Percentiles rank a stretch among this genome's conserved stretches.
phyloP scores from a whole-genome alignment of 139 green algal species.

The Edaphochlamys debaryana region DNA sequence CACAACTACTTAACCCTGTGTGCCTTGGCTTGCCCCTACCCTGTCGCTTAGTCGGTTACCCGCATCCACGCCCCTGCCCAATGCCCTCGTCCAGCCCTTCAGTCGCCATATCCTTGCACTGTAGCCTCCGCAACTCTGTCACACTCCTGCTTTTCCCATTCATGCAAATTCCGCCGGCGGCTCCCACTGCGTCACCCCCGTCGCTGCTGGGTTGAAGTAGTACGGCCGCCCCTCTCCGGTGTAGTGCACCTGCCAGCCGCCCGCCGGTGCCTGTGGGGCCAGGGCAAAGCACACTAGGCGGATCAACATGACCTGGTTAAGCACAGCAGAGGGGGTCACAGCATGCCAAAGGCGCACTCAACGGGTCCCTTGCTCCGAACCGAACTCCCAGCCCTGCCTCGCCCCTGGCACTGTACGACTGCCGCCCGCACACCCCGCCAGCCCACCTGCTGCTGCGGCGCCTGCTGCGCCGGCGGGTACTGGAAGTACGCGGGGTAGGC shows the following conservation, averaged over 20 bases:
- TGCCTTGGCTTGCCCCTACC: too few species aligned
- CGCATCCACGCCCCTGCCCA: too few species aligned
- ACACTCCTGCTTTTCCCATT: too few species aligned
- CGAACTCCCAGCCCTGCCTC: background rate
- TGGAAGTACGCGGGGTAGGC: slow-evolving; percentile 68
- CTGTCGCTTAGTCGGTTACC: too few species aligned
- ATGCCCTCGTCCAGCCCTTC: slow-evolving; percentile 69
- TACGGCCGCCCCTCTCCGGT: slow-evolving; percentile 82
- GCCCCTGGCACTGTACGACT: background rate
- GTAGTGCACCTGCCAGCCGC: slow-evolving; percentile 82
- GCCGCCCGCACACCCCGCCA: background rate
- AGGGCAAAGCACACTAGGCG: too few species aligned
- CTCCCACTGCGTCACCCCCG: slow-evolving; percentile 83
- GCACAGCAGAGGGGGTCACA: too few species aligned
- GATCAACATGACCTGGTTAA: too few species aligned
- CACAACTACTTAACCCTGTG: too few species aligned
- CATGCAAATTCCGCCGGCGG: slow-evolving; percentile 45
- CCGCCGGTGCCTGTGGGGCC: background rate
- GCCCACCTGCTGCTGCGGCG: slow-evolving; percentile 12
- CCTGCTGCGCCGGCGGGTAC: slow-evolving; percentile 3
- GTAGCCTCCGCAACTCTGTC: too few species aligned
- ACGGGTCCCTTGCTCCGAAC: too few species aligned
- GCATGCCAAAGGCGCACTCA: too few species aligned
- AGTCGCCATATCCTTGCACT: too few species aligned
- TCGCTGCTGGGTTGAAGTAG: slow-evolving; percentile 75